Base-by-base conservation (phyloP, 2,329 filamentous ascomycete species). In the Graphilbum sp. region DNA sequence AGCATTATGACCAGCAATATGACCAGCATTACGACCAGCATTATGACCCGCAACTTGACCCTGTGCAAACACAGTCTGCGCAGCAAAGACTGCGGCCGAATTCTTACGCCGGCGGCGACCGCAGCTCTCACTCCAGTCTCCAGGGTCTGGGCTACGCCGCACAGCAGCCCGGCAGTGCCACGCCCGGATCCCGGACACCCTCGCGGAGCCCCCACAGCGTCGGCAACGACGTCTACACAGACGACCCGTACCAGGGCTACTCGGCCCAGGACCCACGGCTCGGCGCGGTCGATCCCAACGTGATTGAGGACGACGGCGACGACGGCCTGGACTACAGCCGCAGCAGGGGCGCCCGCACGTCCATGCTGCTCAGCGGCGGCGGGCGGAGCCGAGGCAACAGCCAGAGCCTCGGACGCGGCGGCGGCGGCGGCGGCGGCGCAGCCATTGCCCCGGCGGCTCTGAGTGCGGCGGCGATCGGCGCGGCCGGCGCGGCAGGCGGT, bases 241-340 rank as follows among this genome's bases (percentile, higher is more conserved):
- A 80, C 48, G 76, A 78, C 35, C 78, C 78, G 0, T 85, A 84
- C 52, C 69, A 71, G 39, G 67, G 69, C 46, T 72, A 72, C 49
- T 70, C 58, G 34, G 57, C 56, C 30, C 66, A 57, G 23, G 66
- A 67, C 41, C 58, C 66, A 19, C 55, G 61, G 9, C 57, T 76
- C 4, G 69, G 70, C 30, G 61, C 71, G 2, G 69, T 90, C 42
- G 77, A 94, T 52, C 85, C 86, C 3, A 74, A 81, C 50, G 75
- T 78, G 13, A 87, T 94, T 45, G 72, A 71, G 18, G 87, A 94
- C 53, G 87, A 95, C 51, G 85, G 83, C 21, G 87, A 94, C 50
- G 87, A 93, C 53, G 85, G 80, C 2, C 67, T 90, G 37, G 66
- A 70, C 5, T 76, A 70, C 13, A 60, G 55, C 36, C 58, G 54